phyloP scores from a whole-genome alignment of 352 stramenopile species.

The Peronospora belbahrii region DNA sequence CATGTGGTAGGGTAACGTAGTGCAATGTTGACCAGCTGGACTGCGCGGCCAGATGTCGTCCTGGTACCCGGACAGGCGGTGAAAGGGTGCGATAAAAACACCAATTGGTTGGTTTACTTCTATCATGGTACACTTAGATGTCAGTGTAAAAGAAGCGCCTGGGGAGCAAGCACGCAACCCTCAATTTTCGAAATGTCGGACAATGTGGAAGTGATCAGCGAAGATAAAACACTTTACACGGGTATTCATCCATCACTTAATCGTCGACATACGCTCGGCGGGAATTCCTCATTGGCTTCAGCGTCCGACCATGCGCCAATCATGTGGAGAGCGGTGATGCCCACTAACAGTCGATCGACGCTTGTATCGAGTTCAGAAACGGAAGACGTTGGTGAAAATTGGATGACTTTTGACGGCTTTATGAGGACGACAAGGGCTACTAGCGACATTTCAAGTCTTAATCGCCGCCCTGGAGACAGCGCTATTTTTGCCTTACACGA shows the following conservation, averaged over 20 bases:
- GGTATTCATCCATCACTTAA: conserved; percentile 2
- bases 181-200: conserved; percentile 21
- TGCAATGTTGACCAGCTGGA: conserved; percentile 11
- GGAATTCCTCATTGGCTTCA: conserved; percentile 12
- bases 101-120: conserved; percentile 16
- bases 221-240: conserved; percentile 15
- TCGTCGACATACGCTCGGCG: conserved; percentile 15
- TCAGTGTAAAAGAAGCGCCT: conserved; percentile 3
- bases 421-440: conserved; percentile 19
- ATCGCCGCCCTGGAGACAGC: conserved; percentile 1
- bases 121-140: conserved; percentile 8
- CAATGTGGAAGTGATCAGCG: conserved; percentile 7
- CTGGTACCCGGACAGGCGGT: conserved; percentile 18
- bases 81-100: conserved; percentile 20
- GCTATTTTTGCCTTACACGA: conserved; percentile 19
- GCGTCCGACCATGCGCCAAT: conserved; percentile 11
- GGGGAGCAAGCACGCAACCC: background rate
- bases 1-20: conserved; percentile 11
- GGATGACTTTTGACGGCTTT: conserved; percentile 13
- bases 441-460: conserved; percentile 12
- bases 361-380: conserved; percentile 8
- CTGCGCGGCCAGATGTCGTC: conserved; percentile 12
- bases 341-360: conserved; percentile 15
- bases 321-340: conserved; percentile 25
- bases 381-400: conserved; percentile 6